A percentile compares a stretch with the other conserved stretches of the same genome.
Conservation (phyloP, 768 basidiomycete species). For the Galerina sulciceps region DNA sequence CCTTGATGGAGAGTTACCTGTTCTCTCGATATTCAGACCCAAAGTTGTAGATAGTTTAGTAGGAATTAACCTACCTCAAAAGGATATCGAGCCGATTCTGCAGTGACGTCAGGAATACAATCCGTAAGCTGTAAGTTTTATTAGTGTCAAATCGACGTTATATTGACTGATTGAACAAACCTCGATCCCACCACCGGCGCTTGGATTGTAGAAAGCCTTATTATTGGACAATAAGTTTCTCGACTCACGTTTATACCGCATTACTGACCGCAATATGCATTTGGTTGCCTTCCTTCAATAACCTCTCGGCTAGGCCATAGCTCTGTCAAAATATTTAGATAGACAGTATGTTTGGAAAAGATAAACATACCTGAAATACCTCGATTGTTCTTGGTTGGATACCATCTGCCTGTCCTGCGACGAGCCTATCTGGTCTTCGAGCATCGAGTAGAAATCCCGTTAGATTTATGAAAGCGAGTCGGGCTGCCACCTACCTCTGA, state of each 20-base stretch:
- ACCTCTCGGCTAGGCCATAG: conserved; percentile 72
- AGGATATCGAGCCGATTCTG: conserved; percentile 67
- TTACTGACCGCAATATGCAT: conserved; percentile 68
- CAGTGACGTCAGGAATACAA: conserved; percentile 63
- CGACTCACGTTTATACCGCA: background rate
- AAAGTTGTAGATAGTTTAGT: background rate
- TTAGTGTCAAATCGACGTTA: background rate
- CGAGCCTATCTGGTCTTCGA: conserved; percentile 48
- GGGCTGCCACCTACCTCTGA: conserved; percentile 42
- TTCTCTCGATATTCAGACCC: background rate
- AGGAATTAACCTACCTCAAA: conserved; percentile 54
- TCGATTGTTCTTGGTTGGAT: conserved; percentile 60
- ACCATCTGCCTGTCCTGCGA: conserved; percentile 63
- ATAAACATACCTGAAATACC: conserved; percentile 49
- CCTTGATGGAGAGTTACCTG: conserved; percentile 69
- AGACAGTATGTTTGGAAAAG: background rate
- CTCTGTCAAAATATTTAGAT: conserved; percentile 47
- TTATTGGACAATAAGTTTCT: background rate
- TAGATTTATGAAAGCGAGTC: background rate
- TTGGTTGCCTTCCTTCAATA: conserved; percentile 68
- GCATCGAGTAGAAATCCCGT: background rate
- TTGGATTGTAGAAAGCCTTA: conserved; percentile 79
- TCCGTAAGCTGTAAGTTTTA: conserved; percentile 54
- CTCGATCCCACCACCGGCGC: conserved; percentile 61
- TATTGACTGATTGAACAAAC: conserved; percentile 33